phyloP scores from a whole-genome alignment of 371 early-diverging fungal species.

The Mycotypha africana region DNA sequence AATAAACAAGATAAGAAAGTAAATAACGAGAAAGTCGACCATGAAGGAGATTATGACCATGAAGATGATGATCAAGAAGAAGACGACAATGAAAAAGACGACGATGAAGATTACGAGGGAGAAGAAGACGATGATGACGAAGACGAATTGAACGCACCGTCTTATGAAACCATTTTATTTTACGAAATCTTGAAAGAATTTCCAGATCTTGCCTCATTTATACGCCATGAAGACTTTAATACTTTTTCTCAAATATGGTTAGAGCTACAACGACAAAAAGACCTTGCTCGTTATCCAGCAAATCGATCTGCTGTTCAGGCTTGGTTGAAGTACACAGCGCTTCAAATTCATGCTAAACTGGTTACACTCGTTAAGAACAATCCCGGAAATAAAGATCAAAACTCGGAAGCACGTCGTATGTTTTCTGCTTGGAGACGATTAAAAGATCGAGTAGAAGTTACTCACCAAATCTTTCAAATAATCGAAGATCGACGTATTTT shows the following conservation, averaged over 20 bases:
- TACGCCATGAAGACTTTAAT: constrained; percentile 17
- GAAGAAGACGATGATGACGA: background rate
- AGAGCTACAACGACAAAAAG: constrained; percentile 13
- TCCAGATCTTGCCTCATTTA: constrained; percentile 21
- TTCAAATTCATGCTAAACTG: constrained; percentile 11
- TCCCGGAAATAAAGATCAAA: background rate
- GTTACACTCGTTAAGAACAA: background rate
- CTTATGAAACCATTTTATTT: background rate
- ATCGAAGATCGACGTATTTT: constrained; percentile 15
- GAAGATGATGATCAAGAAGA: no score
- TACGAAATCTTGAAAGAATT: constrained; percentile 19
- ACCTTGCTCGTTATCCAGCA: constrained; percentile 10
- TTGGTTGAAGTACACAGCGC: constrained; percentile 9
- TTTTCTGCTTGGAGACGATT: constrained; percentile 17
- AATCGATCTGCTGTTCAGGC: constrained; percentile 4
- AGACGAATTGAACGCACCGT: background rate
- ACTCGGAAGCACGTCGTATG: constrained; percentile 8
- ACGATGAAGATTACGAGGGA: no score
- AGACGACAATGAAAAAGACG: no score
- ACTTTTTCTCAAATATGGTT: constrained; percentile 25
- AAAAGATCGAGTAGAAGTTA: constrained; percentile 14
- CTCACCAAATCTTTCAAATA: constrained; percentile 11
- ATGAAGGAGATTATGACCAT: no score
- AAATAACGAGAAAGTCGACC: no score
- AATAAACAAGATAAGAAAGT: no score